phyloP scores from a whole-genome alignment of 345 rosid genomes.

The Brassica incana region DNA sequence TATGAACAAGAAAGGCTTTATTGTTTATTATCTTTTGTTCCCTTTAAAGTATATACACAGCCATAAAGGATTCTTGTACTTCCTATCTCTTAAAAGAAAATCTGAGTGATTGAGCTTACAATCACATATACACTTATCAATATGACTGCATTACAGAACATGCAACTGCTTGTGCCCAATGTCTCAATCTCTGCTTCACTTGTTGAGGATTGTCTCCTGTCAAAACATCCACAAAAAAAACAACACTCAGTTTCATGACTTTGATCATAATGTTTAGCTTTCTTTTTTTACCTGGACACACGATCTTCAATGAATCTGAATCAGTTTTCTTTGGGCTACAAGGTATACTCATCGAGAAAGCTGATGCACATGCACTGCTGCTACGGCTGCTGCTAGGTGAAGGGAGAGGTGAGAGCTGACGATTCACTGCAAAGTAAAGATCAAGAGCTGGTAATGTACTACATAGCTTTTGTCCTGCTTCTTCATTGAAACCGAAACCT shows the following conservation, averaged over 20 bases:
- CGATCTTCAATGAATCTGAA: constrained; percentile 67
- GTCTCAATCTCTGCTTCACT: constrained; percentile 80
- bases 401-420: constrained; percentile 72
- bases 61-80: constrained; percentile 12
- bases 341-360: constrained; percentile 48
- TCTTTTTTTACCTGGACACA: constrained; percentile 59
- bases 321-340: constrained; percentile 62
- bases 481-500: constrained; percentile 91
- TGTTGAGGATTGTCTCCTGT: constrained; percentile 49
- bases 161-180: constrained; percentile 99
- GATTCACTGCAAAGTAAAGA: constrained; percentile 85
- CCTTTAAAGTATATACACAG: constrained; percentile 31
- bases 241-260: neutral
- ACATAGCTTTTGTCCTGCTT: constrained; percentile 66
- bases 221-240: neutral
- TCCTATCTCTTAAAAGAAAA: constrained; percentile 27
- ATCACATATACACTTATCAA: constrained; percentile 26
- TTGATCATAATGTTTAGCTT: neutral
- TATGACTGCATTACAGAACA: constrained; percentile 69
- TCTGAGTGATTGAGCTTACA: neutral
- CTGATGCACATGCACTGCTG: constrained; percentile 41
- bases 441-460: constrained; percentile 86
- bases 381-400: constrained; percentile 62
- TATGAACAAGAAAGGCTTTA: constrained; percentile 18
- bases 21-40: neutral